phyloP scores from a whole-genome alignment of 805 yeast genomes.

The Torulaspora delbrueckii region DNA sequence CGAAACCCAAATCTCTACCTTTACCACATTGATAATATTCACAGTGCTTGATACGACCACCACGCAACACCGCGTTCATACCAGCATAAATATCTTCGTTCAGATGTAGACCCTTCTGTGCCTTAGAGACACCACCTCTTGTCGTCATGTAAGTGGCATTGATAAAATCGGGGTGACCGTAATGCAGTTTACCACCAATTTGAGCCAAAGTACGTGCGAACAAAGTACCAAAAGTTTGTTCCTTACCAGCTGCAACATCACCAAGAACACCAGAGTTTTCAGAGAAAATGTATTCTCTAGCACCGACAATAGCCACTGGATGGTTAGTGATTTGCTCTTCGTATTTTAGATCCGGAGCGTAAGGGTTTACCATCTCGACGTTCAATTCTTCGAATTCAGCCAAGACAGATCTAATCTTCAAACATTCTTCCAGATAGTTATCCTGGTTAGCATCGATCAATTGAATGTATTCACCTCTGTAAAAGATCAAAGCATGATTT shows the following conservation, averaged over 20 bases:
- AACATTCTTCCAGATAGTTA: constrained; percentile 79
- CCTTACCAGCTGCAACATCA: constrained; percentile 88
- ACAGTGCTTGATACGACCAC: constrained; percentile 84
- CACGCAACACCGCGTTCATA: constrained; percentile 76
- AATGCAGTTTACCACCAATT: constrained; percentile 81
- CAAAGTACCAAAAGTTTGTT: constrained; percentile 82
- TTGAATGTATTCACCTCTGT: constrained; percentile 82
- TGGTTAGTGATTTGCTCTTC: constrained; percentile 47
- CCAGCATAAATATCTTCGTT: constrained; percentile 89
- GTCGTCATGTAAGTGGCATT: constrained; percentile 74
- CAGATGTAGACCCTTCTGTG: constrained; percentile 79
- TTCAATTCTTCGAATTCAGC: constrained; percentile 79
- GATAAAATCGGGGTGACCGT: constrained; percentile 85
- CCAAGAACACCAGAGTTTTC: constrained; percentile 82
- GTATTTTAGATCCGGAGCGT: constrained; percentile 65
- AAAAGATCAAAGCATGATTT: constrained; percentile 71
- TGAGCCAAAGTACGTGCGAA: constrained; percentile 80
- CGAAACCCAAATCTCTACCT: constrained; percentile 86
- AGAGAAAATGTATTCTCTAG: constrained; percentile 81
- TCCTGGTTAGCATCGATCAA: constrained; percentile 85
- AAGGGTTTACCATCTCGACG: constrained; percentile 75
- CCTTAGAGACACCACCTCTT: constrained; percentile 84
- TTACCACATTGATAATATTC: constrained; percentile 88
- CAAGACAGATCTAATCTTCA: constrained; percentile 72
- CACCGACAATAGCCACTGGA: constrained; percentile 84